A percentile compares a stretch with the other conserved stretches of the same genome.
Conservation (phyloP, 129 eudicot species). For the Glebionis coronaria region DNA sequence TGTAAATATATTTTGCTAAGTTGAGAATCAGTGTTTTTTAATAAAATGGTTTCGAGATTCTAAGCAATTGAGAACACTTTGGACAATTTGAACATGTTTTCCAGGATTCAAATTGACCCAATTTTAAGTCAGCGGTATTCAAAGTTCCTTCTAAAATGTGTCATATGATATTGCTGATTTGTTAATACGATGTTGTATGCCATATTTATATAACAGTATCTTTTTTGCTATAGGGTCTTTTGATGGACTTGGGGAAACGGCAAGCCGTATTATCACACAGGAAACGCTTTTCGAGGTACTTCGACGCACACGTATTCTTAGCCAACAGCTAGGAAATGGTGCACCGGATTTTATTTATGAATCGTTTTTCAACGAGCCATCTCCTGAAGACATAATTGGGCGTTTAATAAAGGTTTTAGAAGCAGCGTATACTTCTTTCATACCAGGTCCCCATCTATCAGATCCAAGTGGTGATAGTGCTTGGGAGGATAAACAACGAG, state of each 20-base stretch:
- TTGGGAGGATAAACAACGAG: slow-evolving; percentile 59
- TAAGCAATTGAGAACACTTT: neutral
- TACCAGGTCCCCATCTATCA: slow-evolving; percentile 49
- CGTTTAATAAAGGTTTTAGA: slow-evolving; percentile 66
- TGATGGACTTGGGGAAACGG: slow-evolving; percentile 42
- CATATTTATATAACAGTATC: neutral
- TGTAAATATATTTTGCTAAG: neutral
- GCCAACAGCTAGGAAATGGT: slow-evolving; percentile 79
- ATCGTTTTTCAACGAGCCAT: slow-evolving; percentile 49
- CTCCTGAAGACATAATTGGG: slow-evolving; percentile 66
- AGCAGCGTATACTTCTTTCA: slow-evolving; percentile 54
- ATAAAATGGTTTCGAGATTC: neutral
- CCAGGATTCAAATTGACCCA: neutral
- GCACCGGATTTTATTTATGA: slow-evolving; percentile 66
- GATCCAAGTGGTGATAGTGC: slow-evolving; percentile 73
- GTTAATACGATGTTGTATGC: neutral
- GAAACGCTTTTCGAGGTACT: slow-evolving; percentile 65
- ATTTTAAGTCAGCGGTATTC: neutral
- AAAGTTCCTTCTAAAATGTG: neutral
- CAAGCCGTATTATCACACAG: slow-evolving; percentile 42
- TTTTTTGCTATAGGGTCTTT: slow-evolving; percentile 46
- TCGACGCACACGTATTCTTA: slow-evolving; percentile 51
- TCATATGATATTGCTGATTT: slow-evolving; percentile 5
- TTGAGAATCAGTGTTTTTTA: neutral
- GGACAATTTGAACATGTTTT: neutral